Percentiles rank a stretch among this genome's conserved stretches.
Evolutionary conservation across 768 basidiomycete genomes (phyloP).

Genomic region (Pleurotus ostreatus): DNA sequence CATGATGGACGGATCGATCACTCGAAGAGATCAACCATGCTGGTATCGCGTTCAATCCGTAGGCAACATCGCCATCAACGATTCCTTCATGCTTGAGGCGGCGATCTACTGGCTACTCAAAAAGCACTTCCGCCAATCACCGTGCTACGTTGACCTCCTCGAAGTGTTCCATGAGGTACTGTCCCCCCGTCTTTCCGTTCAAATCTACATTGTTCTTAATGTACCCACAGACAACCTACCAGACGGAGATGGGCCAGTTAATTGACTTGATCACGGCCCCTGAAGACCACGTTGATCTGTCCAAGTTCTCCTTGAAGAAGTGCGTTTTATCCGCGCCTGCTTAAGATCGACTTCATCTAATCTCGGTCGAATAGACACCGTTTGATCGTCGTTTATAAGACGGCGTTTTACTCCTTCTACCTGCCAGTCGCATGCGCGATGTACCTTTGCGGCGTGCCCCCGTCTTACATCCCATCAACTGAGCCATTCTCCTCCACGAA

Average conservation of each 20-base stretch:
- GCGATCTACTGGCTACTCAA: constrained; percentile 92
- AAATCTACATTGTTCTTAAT: neutral
- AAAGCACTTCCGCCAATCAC: constrained; percentile 73
- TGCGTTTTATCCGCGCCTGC: constrained; percentile 24
- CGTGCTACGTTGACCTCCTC: constrained; percentile 85
- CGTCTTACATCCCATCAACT: constrained; percentile 29
- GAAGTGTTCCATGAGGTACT: constrained; percentile 81
- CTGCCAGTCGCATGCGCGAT: constrained; percentile 95
- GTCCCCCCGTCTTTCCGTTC: neutral
- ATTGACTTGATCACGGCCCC: constrained; percentile 95
- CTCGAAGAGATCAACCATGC: constrained; percentile 91
- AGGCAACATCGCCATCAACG: constrained; percentile 90
- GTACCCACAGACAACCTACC: constrained; percentile 51
- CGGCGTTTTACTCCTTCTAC: constrained; percentile 97
- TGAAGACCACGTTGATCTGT: constrained; percentile 82
- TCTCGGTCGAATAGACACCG: constrained; percentile 56
- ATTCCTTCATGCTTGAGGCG: constrained; percentile 92
- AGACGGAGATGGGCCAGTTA: constrained; percentile 95
- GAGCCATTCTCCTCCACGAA: constrained; percentile 16
- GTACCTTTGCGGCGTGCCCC: constrained; percentile 67
- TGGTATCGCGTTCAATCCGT: constrained; percentile 75
- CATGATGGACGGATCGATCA: constrained; percentile 95
- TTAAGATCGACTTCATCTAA: neutral
- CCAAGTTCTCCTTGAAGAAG: constrained; percentile 86
- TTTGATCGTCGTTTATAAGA: constrained; percentile 95